phyloP scores from a whole-genome alignment of 2,329 filamentous ascomycete genomes.

The Aspergillus pseudoterreus region DNA sequence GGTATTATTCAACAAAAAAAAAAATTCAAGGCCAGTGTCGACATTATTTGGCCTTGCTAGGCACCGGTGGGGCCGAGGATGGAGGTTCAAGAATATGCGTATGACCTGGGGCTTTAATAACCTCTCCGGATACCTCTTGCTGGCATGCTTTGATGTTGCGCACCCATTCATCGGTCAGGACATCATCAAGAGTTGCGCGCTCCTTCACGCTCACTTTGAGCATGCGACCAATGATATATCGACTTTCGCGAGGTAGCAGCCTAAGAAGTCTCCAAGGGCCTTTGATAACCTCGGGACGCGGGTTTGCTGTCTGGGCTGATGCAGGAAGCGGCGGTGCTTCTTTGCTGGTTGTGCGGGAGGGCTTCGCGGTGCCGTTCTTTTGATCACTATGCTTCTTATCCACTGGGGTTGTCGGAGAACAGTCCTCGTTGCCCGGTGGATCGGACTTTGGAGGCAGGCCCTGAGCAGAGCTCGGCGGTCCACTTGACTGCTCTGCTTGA shows the following conservation, averaged over 20 bases:
- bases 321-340: constrained; percentile 35
- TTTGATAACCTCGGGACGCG: constrained; percentile 71
- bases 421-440: constrained; percentile 20
- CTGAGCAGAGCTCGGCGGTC: constrained; percentile 17
- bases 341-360: constrained; percentile 36
- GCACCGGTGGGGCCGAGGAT: constrained; percentile 30
- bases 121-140: constrained; percentile 68
- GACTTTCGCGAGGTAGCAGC: constrained; percentile 80
- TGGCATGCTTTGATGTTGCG: constrained; percentile 76
- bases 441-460: constrained; percentile 16
- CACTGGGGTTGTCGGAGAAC: constrained; percentile 21
- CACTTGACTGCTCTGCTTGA: constrained; percentile 9
- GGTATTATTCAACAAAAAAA: constrained; percentile 3
- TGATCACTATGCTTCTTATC: constrained; percentile 21
- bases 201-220: constrained; percentile 81
- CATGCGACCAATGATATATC: constrained; percentile 89
- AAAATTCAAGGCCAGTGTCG: not conserved
- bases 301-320: constrained; percentile 23
- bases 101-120: constrained; percentile 73
- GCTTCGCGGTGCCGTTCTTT: constrained; percentile 18
- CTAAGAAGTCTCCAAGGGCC: constrained; percentile 89
- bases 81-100: constrained; percentile 77
- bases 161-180: constrained; percentile 88
- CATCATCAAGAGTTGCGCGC: constrained; percentile 79
- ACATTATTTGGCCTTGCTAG: constrained; percentile 34